These are phyloP conservation scores for Fusarium sp. DNA, from an alignment of 2,329 filamentous ascomycete genomes.

Conservation along the genomic window DNA sequence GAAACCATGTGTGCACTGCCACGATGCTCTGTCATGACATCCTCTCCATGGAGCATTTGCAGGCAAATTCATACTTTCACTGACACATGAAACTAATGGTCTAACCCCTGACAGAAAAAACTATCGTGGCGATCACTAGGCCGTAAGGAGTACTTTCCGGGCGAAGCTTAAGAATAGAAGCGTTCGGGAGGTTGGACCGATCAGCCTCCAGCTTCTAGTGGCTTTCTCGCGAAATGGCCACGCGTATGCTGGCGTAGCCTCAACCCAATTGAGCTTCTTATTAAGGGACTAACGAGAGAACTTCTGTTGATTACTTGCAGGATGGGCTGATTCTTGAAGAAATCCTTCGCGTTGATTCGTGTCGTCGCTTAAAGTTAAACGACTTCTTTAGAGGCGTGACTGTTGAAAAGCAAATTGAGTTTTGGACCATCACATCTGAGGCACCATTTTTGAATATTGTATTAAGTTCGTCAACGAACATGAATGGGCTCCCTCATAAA, in stretches of 20 bases:
- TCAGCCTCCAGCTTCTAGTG: slow-evolving; percentile 13
- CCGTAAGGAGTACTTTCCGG: slow-evolving; percentile 28
- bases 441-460: background rate
- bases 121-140: slow-evolving; percentile 38
- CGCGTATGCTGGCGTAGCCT: slow-evolving; percentile 45
- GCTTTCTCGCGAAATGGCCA: slow-evolving; percentile 25
- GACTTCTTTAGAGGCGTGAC: background rate
- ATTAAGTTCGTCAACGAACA: no score
- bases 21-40: slow-evolving; percentile 4
- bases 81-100: slow-evolving; percentile 30
- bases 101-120: slow-evolving; percentile 27
- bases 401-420: background rate
- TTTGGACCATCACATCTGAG: background rate
- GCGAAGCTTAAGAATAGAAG: slow-evolving; percentile 37
- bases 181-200: slow-evolving; percentile 22
- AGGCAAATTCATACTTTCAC: background rate
- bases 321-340: slow-evolving; percentile 18
- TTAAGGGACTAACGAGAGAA: slow-evolving; percentile 10
- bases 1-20: slow-evolving; percentile 35
- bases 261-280: slow-evolving; percentile 8
- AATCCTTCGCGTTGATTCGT: slow-evolving; percentile 3
- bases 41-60: background rate
- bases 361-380: slow-evolving; percentile 3
- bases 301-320: slow-evolving; percentile 4
- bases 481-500: no score